Conservation (phyloP, 169 alveolate species). For the Cryptosporidium bovis region DNA sequence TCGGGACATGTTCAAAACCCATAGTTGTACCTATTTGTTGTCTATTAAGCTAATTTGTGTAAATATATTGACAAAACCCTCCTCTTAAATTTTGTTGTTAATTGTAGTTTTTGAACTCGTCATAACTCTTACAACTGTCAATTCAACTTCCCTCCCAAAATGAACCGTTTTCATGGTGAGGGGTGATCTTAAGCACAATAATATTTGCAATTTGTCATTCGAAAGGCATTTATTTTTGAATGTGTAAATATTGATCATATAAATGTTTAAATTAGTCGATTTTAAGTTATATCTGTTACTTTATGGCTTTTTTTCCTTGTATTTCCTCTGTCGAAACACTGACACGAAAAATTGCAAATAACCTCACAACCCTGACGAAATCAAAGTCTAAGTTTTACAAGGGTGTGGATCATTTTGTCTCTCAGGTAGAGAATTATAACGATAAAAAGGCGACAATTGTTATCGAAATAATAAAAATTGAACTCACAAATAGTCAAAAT, state of each 20-base stretch:
- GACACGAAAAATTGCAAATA: conserved; percentile 19
- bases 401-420: not conserved
- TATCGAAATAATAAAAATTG: conserved; percentile 30
- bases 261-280: conserved; percentile 3
- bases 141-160: too few relatives aligned
- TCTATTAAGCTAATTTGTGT: too few relatives aligned
- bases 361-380: conserved; percentile 5
- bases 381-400: conserved; percentile 7
- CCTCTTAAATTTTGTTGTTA: too few relatives aligned
- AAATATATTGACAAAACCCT: too few relatives aligned
- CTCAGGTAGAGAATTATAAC: not conserved
- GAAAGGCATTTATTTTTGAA: too few relatives aligned
- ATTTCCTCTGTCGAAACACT: not conserved
- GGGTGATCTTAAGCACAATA: too few relatives aligned
- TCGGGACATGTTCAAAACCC: too few relatives aligned
- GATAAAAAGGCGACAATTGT: conserved; percentile 5
- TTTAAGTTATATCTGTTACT: not conserved
- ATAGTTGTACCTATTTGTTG: too few relatives aligned
- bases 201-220: too few relatives aligned
- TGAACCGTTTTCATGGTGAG: too few relatives aligned
- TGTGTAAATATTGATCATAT: not conserved
- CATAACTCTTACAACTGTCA: too few relatives aligned
- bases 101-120: too few relatives aligned
- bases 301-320: conserved; percentile 35
- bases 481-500: not conserved